Evolutionary conservation across 2,329 filamentous ascomycete species (phyloP).

Genomic region (Stachybotrys echinatus): DNA sequence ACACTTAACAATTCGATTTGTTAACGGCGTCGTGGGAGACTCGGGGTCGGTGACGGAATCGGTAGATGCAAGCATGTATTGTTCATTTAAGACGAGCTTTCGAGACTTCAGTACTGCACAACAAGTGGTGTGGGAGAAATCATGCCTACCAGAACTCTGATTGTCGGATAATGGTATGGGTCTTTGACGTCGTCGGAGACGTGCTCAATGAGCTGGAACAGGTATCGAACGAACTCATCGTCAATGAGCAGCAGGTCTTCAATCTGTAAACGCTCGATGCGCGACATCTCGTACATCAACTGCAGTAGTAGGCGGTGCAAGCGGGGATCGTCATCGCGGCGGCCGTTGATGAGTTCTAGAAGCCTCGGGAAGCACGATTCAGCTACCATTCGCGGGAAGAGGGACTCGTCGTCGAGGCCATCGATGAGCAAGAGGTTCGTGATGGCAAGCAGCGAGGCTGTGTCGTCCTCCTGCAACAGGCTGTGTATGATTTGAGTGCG

Average conservation of each 20-base stretch:
- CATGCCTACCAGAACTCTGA: constrained; percentile 74
- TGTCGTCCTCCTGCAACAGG: constrained; percentile 83
- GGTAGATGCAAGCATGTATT: constrained; percentile 83
- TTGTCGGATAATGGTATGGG: constrained; percentile 93
- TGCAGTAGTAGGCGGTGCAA: constrained; percentile 81
- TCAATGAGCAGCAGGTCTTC: constrained; percentile 73
- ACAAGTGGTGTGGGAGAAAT: neutral
- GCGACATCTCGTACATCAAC: constrained; percentile 92
- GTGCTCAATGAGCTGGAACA: constrained; percentile 84
- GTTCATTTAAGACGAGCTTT: constrained; percentile 91
- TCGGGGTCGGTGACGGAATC: constrained; percentile 35
- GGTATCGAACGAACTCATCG: constrained; percentile 76
- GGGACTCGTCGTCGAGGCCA: constrained; percentile 69
- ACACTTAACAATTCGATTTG: constrained; percentile 90
- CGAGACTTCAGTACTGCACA: constrained; percentile 9
- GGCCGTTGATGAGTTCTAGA: constrained; percentile 70
- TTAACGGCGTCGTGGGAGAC: constrained; percentile 52
- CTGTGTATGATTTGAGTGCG: constrained; percentile 90
- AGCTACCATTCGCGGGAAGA: constrained; percentile 81
- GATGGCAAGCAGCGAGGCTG: constrained; percentile 73
- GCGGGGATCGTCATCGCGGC: constrained; percentile 59
- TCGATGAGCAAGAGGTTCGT: constrained; percentile 82
- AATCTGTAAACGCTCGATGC: constrained; percentile 74
- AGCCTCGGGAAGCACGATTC: constrained; percentile 81
- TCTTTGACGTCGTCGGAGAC: constrained; percentile 83